Evolutionary conservation across 208 protist species (phyloP).

Genomic region (Trypanosoma congolense): DNA sequence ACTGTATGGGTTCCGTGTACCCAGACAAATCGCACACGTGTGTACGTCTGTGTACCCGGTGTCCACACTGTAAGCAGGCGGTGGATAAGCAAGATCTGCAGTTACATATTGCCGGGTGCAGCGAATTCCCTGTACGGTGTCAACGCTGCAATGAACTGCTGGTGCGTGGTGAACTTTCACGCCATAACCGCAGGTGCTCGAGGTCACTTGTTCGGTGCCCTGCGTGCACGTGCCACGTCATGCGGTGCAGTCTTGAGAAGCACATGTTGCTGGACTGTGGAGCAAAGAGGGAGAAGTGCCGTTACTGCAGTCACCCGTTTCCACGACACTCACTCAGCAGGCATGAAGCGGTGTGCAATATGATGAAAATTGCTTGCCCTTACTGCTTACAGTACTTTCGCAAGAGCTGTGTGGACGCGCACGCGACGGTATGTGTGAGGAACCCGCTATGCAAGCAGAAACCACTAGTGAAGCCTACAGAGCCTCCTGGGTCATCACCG

Average conservation of each 20-base stretch:
- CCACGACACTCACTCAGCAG: slow-evolving; percentile 34
- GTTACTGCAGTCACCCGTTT: slow-evolving; percentile 52
- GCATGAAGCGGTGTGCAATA: slow-evolving; percentile 61
- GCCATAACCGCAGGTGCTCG: slow-evolving; percentile 57
- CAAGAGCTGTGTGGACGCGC: slow-evolving; percentile 33
- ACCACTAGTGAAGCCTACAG: neutral
- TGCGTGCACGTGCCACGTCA: slow-evolving; percentile 45
- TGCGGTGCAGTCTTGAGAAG: slow-evolving; percentile 41
- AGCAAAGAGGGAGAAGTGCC: slow-evolving; percentile 56
- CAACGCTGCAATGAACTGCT: slow-evolving; percentile 68
- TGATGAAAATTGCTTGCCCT: slow-evolving; percentile 53
- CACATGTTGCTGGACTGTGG: slow-evolving; percentile 58
- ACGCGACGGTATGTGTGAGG: slow-evolving; percentile 36
- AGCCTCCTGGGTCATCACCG: neutral
- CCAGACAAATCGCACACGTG: slow-evolving; percentile 67
- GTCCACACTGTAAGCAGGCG: slow-evolving; percentile 61
- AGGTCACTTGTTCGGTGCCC: slow-evolving; percentile 52
- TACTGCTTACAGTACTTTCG: slow-evolving; percentile 59
- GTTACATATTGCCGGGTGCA: slow-evolving; percentile 61
- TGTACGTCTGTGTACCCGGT: slow-evolving; percentile 44
- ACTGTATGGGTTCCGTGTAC: slow-evolving; percentile 64
- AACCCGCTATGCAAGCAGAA: slow-evolving; percentile 33
- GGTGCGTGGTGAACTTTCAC: slow-evolving; percentile 40
- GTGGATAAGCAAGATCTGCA: slow-evolving; percentile 72
- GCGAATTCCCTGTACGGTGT: slow-evolving; percentile 54